phyloP scores from a whole-genome alignment of 2,329 filamentous ascomycete species.

The Pestalotiopsis sp. region DNA sequence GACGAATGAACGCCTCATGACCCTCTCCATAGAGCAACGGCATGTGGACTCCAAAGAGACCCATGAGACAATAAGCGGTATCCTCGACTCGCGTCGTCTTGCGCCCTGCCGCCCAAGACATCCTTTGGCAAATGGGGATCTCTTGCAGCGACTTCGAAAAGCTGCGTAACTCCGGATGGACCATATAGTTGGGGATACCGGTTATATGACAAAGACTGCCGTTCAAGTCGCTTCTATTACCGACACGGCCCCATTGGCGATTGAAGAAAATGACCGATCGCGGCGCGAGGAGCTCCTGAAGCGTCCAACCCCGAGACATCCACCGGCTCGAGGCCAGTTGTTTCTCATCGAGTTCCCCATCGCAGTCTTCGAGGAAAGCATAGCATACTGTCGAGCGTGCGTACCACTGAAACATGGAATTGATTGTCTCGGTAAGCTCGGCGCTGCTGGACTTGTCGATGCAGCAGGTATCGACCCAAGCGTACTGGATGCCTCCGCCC shows the following conservation, averaged over 20 bases:
- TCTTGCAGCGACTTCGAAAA: too few species aligned
- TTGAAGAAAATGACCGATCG: constrained; percentile 9
- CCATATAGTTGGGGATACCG: not conserved
- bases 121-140: not conserved
- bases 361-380: not conserved
- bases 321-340: not conserved
- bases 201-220: not conserved
- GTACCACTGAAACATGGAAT: constrained; percentile 1
- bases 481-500: not conserved
- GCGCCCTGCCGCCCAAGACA: not conserved
- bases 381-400: not conserved
- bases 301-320: constrained; percentile 8
- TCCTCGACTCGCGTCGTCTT: not conserved
- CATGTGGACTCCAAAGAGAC: not conserved
- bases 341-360: not conserved
- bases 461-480: constrained; percentile 1
- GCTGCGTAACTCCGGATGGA: too few species aligned
- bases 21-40: not conserved
- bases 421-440: not conserved
- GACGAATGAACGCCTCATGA: not conserved
- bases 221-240: not conserved
- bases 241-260: not conserved
- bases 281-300: constrained; percentile 7
- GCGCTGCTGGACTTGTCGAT: not conserved
- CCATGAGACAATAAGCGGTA: not conserved